These are phyloP conservation scores for Vachellia collinsii DNA, from an alignment of 306 rosid species.

Conservation along the genomic window DNA sequence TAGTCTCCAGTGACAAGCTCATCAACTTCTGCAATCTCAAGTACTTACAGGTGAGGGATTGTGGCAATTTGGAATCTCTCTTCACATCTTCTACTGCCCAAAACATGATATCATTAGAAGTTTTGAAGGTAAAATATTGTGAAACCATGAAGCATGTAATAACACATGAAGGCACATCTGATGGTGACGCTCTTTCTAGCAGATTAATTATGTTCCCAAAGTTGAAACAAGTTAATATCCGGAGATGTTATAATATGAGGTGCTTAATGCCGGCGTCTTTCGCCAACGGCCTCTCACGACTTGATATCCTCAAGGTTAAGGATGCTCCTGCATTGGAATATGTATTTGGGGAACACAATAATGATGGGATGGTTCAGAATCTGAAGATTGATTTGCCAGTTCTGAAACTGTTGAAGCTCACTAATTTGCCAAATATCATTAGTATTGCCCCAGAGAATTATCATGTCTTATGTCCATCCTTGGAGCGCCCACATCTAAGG, in stretches of 20 bases:
- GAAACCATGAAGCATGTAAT: not conserved
- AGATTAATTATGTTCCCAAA: not conserved
- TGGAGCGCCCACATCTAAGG: not conserved
- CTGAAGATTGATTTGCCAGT: not conserved
- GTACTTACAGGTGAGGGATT: not conserved
- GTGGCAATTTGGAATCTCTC: not conserved
- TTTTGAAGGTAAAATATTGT: not conserved
- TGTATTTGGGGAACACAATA: not conserved
- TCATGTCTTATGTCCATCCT: not conserved
- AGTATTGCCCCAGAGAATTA: not conserved
- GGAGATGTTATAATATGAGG: not conserved
- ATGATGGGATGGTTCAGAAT: not conserved
- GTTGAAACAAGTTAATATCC: not conserved
- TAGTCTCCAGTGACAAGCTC: not conserved
- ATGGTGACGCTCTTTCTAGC: not conserved
- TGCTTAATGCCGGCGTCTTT: not conserved
- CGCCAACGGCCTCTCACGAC: not conserved
- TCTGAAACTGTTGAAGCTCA: not conserved
- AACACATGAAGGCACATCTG: too few relatives aligned
- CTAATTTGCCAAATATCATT: not conserved
- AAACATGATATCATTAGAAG: not conserved
- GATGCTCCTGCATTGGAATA: not conserved
- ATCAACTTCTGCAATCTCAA: not conserved
- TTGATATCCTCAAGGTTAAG: not conserved
- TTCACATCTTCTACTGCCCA: not conserved